Percentiles rank a stretch among this genome's conserved stretches.
phyloP scores from a whole-genome alignment of 257 asterid species.

The Solanum pinnatisectum region DNA sequence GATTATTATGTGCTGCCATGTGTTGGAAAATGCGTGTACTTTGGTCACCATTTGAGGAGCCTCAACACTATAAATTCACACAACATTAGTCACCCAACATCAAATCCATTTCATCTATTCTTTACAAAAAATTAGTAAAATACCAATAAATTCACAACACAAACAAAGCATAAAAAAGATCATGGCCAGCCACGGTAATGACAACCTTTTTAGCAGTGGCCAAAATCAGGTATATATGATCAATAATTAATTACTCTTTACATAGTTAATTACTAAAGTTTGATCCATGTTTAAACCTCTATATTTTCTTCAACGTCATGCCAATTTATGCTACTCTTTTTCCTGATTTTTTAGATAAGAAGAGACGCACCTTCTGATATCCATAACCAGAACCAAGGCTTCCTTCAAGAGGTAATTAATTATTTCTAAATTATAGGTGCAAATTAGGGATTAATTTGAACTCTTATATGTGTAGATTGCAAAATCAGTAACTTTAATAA shows the following conservation, averaged over 20 bases:
- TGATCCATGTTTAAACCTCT: background rate
- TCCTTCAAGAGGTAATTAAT: conserved; percentile 11
- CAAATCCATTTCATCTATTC: background rate
- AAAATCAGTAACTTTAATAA: too few species aligned
- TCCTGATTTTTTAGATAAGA: background rate
- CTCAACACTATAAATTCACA: background rate
- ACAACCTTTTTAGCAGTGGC: background rate
- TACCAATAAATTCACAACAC: background rate
- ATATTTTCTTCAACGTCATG: background rate
- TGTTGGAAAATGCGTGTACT: background rate
- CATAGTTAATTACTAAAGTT: background rate
- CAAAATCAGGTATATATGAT: background rate
- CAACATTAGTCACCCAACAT: background rate
- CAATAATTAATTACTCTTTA: background rate
- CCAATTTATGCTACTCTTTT: background rate
- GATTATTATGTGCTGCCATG: background rate
- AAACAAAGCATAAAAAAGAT: background rate
- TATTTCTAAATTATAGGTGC: background rate
- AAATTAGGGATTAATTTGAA: background rate
- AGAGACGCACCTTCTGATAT: background rate
- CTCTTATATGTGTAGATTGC: background rate
- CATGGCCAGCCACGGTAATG: conserved; percentile 2
- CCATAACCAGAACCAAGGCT: background rate
- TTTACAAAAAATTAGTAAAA: background rate
- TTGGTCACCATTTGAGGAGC: background rate